Percentiles rank a stretch among this genome's conserved stretches.
These are phyloP conservation scores for Pichia sorboxylosa DNA, from an alignment of 1,139 yeast species.

Conservation along the genomic window DNA sequence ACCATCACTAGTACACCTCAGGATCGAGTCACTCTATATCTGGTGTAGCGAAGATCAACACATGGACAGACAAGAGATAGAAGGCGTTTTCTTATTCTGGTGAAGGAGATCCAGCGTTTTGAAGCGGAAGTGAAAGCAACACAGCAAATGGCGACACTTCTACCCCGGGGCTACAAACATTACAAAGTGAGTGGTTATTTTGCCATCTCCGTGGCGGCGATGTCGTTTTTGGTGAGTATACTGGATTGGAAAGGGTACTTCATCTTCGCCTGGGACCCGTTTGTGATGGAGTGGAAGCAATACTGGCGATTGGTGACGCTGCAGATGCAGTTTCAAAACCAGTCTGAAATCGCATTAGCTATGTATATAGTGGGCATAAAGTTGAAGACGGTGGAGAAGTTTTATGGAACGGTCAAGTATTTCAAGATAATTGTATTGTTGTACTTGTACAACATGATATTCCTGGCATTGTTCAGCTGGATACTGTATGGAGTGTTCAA, in stretches of 20 bases:
- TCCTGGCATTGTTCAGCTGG: conserved; percentile 24
- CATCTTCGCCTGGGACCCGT: conserved; percentile 45
- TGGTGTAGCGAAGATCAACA: too few species aligned
- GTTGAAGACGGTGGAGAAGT: conserved; percentile 51
- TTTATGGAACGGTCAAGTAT: conserved; percentile 52
- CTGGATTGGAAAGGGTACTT: conserved; percentile 45
- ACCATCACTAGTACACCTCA: too few species aligned
- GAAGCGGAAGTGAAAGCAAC: too few species aligned
- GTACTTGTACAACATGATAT: conserved; percentile 22
- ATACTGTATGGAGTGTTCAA: conserved; percentile 24
- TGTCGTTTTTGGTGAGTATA: conserved; percentile 45
- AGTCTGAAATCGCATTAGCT: conserved; percentile 50
- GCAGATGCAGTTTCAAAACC: conserved; percentile 50
- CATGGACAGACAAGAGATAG: too few species aligned
- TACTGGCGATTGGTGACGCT: conserved; percentile 53
- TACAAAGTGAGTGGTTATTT: conserved; percentile 41
- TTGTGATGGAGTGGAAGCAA: conserved; percentile 47
- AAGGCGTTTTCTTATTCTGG: too few species aligned
- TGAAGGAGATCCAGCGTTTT: too few species aligned
- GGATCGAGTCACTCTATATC: too few species aligned
- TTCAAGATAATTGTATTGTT: conserved; percentile 28
- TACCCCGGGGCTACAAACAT: conserved; percentile 40
- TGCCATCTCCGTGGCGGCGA: conserved; percentile 30
- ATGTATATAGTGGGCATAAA: conserved; percentile 41
- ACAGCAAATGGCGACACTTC: background rate